phyloP scores from a whole-genome alignment of 768 basidiomycete genomes.

The Leccinum truebloodii region DNA sequence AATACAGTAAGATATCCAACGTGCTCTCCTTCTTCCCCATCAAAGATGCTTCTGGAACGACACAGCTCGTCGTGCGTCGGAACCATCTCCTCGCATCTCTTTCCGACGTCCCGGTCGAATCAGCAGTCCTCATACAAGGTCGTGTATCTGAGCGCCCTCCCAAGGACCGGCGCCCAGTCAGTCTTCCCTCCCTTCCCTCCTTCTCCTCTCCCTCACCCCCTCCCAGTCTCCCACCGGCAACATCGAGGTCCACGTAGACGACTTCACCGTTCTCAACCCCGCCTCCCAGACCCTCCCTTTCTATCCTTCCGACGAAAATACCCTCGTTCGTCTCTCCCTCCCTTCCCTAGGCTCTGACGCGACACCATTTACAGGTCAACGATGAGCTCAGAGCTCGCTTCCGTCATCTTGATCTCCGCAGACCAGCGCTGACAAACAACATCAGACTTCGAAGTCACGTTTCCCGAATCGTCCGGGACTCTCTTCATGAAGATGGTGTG shows the following conservation, averaged over 20 bases:
- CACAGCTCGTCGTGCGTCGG: constrained; percentile 75
- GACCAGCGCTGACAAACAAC: constrained; percentile 71
- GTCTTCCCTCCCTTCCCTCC: constrained; percentile 25
- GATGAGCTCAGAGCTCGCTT: constrained; percentile 84
- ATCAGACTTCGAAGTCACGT: constrained; percentile 80
- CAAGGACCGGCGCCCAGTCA: constrained; percentile 61
- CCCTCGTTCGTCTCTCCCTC: constrained; percentile 55
- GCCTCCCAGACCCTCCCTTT: constrained; percentile 78
- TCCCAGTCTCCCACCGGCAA: constrained; percentile 64
- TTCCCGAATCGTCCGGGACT: constrained; percentile 72
- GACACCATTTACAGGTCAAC: constrained; percentile 55
- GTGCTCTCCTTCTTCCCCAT: constrained; percentile 83
- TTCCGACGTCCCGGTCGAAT: constrained; percentile 71
- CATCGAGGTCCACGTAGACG: constrained; percentile 76
- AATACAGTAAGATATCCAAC: constrained; percentile 64
- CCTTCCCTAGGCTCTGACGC: background rate
- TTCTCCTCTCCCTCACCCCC: constrained; percentile 9
- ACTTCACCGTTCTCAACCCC: constrained; percentile 76
- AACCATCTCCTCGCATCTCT: constrained; percentile 44
- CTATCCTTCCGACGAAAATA: constrained; percentile 72
- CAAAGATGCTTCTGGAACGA: constrained; percentile 72
- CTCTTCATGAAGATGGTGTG: constrained; percentile 74
- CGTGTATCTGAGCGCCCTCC: constrained; percentile 64
- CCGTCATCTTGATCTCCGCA: constrained; percentile 87
- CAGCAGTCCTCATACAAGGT: constrained; percentile 75